Conservation (phyloP, 176 grass and related monocot genomes). For the Tillandsia leiboldiana region DNA sequence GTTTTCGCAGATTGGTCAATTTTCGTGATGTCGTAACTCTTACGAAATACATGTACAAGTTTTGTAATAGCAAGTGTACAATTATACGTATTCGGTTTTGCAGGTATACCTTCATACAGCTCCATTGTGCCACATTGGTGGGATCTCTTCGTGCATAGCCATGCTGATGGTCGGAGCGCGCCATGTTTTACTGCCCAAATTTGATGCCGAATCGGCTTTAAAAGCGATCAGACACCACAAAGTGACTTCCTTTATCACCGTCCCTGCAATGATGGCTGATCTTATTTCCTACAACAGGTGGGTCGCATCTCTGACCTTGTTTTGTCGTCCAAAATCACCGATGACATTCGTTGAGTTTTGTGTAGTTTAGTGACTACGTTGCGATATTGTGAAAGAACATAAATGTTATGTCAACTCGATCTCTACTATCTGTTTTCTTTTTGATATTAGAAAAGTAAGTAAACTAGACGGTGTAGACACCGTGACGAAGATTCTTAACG, state of each 20-base stretch:
- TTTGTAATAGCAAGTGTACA: no score
- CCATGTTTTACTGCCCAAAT: conserved; percentile 64
- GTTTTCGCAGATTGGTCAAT: conserved; percentile 23
- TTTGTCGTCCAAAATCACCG: neutral
- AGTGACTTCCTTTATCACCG: conserved; percentile 84
- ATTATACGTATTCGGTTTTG: neutral
- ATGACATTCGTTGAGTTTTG: no score
- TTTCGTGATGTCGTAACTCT: neutral
- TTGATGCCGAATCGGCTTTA: conserved; percentile 48
- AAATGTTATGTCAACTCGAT: neutral
- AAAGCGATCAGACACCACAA: conserved; percentile 30
- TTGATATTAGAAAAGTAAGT: conserved; percentile 35
- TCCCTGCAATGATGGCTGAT: conserved; percentile 82
- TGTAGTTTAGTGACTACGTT: no score
- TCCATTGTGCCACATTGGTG: conserved; percentile 81
- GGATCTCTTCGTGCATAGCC: conserved; percentile 80
- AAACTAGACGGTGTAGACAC: conserved; percentile 14
- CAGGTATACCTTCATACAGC: conserved; percentile 79
- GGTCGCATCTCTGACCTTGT: neutral
- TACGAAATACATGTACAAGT: neutral
- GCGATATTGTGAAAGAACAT: no score
- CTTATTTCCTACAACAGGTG: conserved; percentile 57
- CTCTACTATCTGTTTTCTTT: conserved; percentile 1
- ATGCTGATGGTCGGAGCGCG: conserved; percentile 58
- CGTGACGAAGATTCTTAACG: conserved; percentile 73